These are phyloP conservation scores for Xanthoconium purpureum DNA, from an alignment of 768 basidiomycete species.

Conservation along the genomic window DNA sequence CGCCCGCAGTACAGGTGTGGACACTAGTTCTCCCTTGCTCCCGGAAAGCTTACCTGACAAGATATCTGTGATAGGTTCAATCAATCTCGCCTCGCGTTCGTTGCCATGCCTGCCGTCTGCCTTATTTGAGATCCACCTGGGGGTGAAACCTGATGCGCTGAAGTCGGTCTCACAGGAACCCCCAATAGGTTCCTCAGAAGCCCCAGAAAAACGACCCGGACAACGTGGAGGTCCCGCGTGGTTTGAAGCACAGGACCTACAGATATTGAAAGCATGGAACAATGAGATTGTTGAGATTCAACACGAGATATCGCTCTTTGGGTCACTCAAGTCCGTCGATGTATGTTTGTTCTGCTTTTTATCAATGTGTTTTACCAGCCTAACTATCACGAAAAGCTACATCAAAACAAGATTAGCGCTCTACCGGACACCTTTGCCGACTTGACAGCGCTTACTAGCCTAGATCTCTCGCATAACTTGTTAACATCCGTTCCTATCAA, in stretches of 20 bases:
- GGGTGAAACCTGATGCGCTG: slow-evolving; percentile 67
- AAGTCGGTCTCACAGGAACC: slow-evolving; percentile 64
- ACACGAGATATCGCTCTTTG: slow-evolving; percentile 80
- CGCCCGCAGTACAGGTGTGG: slow-evolving; percentile 71
- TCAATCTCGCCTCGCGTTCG: slow-evolving; percentile 74
- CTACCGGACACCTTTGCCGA: slow-evolving; percentile 69
- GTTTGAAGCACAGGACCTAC: slow-evolving; percentile 81
- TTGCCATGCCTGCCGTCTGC: slow-evolving; percentile 72
- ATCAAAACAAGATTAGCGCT: slow-evolving; percentile 63
- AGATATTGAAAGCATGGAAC: slow-evolving; percentile 72
- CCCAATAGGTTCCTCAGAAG: slow-evolving; percentile 38
- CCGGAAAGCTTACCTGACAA: slow-evolving; percentile 45
- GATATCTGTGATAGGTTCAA: slow-evolving; percentile 51
- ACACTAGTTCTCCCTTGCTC: slow-evolving; percentile 30
- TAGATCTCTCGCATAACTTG: slow-evolving; percentile 75
- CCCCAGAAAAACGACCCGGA: slow-evolving; percentile 37
- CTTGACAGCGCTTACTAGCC: slow-evolving; percentile 57
- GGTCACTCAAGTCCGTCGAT: slow-evolving; percentile 75
- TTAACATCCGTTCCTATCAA: slow-evolving; percentile 60
- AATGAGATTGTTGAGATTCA: slow-evolving; percentile 80
- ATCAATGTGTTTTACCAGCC: not conserved
- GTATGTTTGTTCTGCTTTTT: slow-evolving; percentile 41
- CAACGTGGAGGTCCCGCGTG: slow-evolving; percentile 55
- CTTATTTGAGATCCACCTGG: slow-evolving; percentile 78
- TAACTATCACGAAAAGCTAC: slow-evolving; percentile 46